Evolutionary conservation across 2,329 filamentous ascomycete species (phyloP), one percentile per base, ranked within the genome.

Genomic region (Aureobasidium sp.): DNA sequence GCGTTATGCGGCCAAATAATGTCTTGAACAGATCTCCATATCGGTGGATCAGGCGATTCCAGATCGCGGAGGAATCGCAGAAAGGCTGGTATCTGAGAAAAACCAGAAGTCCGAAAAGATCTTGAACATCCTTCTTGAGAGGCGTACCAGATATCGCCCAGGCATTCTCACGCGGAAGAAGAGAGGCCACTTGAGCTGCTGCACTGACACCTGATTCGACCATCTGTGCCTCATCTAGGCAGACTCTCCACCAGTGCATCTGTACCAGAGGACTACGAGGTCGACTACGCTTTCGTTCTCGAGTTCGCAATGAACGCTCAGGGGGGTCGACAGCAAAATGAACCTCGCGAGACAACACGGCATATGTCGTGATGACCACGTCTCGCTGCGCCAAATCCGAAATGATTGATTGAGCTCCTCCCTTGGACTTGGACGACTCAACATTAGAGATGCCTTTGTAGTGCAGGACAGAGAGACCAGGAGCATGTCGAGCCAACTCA

Each of bases 101-200:
- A 0, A 89, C 78, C 0, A 97, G 74, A 5, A 97, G 78, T 0
- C 93, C 93, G 66, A 87, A 86, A 8, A 97, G 78, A 72, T 97
- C 93, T 68, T 82, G 78, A 36, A 93, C 82, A 65, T 91, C 83
- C 66, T 91, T 90, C 66, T 89, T 88, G 41, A 97, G 82, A 0
- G 94, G 94, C 0, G 94, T 99, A 45, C 91, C 94, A 0, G 91
- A 93, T 44, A 99, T 86, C 15, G 88, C 91, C 94, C 94, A 97
- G 2, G 91, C 87, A 74, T 96, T 92, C 66, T 89, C 76, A 31
- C 94, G 84, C 48, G 93, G 91, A 64, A 99, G 87, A 29, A 88
- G 78, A 44, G 86, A 84, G 39, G 91, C 91, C 15, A 97, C 86
- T 51, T 82, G 84, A 1, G 94, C 92, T 31, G 93, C 90, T 67